These are phyloP conservation scores for Umbelopsis sp. DNA, from an alignment of 192 early-diverging fungal species.

Conservation along the genomic window DNA sequence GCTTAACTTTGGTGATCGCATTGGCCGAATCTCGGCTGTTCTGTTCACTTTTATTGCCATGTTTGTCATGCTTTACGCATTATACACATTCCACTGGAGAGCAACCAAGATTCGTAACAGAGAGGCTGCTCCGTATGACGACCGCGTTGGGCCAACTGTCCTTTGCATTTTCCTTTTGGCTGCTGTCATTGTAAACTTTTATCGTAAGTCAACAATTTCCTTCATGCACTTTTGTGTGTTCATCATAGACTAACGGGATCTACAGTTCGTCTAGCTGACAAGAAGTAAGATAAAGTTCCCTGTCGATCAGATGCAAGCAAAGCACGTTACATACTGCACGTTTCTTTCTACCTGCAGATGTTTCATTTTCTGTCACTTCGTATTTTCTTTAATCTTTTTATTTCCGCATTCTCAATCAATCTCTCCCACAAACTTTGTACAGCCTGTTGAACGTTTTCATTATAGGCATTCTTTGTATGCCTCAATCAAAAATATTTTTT, in stretches of 20 bases:
- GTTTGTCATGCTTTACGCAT: conserved; percentile 79
- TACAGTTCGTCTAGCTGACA: conserved; percentile 10
- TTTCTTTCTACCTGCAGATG: background rate
- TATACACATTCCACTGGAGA: conserved; percentile 79
- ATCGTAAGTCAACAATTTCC: conserved; percentile 35
- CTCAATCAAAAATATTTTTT: too few species aligned
- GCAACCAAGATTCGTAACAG: conserved; percentile 75
- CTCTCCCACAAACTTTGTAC: background rate
- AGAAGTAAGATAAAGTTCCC: background rate
- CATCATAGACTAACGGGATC: background rate
- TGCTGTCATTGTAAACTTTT: conserved; percentile 76
- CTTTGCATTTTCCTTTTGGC: conserved; percentile 67
- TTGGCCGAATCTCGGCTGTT: conserved; percentile 55
- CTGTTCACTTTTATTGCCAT: conserved; percentile 64
- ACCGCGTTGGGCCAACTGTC: conserved; percentile 72
- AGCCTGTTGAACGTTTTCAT: background rate
- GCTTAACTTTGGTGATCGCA: conserved; percentile 80
- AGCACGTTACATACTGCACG: background rate
- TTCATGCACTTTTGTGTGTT: background rate
- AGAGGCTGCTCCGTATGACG: conserved; percentile 80
- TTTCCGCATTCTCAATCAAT: background rate
- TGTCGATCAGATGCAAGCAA: background rate
- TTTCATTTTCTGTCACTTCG: too few species aligned
- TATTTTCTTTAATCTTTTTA: background rate
- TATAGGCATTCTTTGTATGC: background rate